Percentiles rank a stretch among this genome's conserved stretches.
phyloP scores from a whole-genome alignment of 2,329 filamentous ascomycete genomes.

The Dendrostoma leiphaemia region DNA sequence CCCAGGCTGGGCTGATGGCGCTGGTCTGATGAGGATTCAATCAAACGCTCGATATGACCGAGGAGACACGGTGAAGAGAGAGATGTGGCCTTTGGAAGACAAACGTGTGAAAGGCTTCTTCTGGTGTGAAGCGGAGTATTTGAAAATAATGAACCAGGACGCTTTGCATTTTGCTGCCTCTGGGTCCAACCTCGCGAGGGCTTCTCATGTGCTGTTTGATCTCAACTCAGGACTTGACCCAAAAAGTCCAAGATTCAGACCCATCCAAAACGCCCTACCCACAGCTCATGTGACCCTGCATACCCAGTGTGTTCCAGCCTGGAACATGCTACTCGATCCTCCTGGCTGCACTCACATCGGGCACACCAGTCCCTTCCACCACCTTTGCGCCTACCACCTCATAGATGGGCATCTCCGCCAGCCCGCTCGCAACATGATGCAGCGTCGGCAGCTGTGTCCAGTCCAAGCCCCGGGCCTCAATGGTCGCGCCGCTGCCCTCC shows the following conservation, averaged over 20 bases:
- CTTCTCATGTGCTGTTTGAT: too few relatives aligned
- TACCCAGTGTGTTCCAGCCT: too few relatives aligned
- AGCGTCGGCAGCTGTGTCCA: slow-evolving; percentile 58
- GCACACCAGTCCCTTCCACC: slow-evolving; percentile 41
- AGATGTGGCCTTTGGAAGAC: too few relatives aligned
- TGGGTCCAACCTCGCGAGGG: neutral
- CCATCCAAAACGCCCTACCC: neutral
- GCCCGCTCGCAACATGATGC: slow-evolving; percentile 51
- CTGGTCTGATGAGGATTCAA: too few relatives aligned
- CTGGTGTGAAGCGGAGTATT: too few relatives aligned
- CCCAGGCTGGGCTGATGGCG: too few relatives aligned
- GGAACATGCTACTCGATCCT: slow-evolving; percentile 10
- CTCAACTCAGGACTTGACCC: neutral
- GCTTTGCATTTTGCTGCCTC: too few relatives aligned
- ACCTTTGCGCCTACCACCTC: slow-evolving; percentile 54
- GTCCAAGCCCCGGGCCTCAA: slow-evolving; percentile 48
- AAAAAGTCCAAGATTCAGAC: neutral
- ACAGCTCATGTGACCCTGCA: neutral
- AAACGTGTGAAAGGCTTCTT: too few relatives aligned
- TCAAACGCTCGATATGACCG: too few relatives aligned
- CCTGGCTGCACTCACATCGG: slow-evolving; percentile 17
- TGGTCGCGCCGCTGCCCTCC: slow-evolving; percentile 29
- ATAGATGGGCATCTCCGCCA: slow-evolving; percentile 57
- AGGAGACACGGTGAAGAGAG: too few relatives aligned
- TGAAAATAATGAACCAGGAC: too few relatives aligned